phyloP scores from a whole-genome alignment of 345 rosid species.

The Acer campestre region DNA sequence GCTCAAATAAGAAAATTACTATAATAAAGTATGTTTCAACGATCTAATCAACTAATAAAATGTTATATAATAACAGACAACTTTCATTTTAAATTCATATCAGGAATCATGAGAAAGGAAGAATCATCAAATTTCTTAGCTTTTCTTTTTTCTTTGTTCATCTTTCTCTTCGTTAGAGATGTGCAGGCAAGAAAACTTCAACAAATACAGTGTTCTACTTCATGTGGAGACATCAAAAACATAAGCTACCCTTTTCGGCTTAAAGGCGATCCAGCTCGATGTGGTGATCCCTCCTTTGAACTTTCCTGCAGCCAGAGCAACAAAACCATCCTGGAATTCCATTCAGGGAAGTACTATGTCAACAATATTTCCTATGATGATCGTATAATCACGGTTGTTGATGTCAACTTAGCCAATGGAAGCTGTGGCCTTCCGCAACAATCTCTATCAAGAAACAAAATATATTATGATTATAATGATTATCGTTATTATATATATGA shows the following conservation, averaged over 20 bases:
- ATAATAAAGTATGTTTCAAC: no score
- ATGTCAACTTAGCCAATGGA: conserved; percentile 38
- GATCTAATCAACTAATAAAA: no score
- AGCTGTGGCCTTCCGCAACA: conserved; percentile 33
- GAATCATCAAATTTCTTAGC: background rate
- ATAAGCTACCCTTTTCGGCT: conserved; percentile 47
- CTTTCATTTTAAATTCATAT: no score
- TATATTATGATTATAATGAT: no score
- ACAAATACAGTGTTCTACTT: conserved; percentile 31
- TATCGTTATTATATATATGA: no score
- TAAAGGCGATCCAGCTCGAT: conserved; percentile 24
- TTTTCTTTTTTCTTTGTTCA: conserved; percentile 17
- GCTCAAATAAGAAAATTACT: no score
- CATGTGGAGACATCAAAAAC: conserved; percentile 39
- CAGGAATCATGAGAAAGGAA: conserved; percentile 2
- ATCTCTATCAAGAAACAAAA: conserved; percentile 5
- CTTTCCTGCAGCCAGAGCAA: conserved; percentile 35
- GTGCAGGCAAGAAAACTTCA: conserved; percentile 27
- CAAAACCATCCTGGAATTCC: conserved; percentile 25
- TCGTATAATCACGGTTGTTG: conserved; percentile 28
- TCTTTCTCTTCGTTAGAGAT: conserved; percentile 1
- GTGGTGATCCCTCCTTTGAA: conserved; percentile 32
- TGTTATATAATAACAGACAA: no score
- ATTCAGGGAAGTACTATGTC: conserved; percentile 34
- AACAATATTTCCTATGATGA: conserved; percentile 30